phyloP scores from a whole-genome alignment of 805 yeast genomes.

The Hanseniaspora taiwanica region DNA sequence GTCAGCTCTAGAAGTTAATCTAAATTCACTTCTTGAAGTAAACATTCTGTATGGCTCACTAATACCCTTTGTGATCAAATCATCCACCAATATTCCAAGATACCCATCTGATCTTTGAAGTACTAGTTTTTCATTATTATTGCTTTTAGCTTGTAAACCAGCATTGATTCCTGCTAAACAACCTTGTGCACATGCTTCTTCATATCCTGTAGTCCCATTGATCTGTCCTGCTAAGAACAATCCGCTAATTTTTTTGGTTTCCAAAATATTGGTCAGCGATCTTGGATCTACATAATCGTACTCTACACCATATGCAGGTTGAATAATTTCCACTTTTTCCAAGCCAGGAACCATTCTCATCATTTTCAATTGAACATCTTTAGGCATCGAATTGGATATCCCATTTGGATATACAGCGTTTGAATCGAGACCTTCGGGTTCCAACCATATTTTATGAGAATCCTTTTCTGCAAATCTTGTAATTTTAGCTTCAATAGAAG shows the following conservation, averaged over 20 bases:
- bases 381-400: conserved; percentile 92
- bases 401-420: conserved; percentile 94
- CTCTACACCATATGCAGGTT: conserved; percentile 98
- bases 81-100: conserved; percentile 87
- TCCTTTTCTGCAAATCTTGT: conserved; percentile 65
- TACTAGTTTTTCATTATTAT: conserved; percentile 31
- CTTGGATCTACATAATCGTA: conserved; percentile 94
- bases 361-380: conserved; percentile 69
- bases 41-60: conserved; percentile 97
- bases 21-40: conserved; percentile 87
- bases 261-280: conserved; percentile 63
- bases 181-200: conserved; percentile 98
- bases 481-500: conserved; percentile 85
- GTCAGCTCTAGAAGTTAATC: conserved; percentile 82
- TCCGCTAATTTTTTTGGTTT: conserved; percentile 69
- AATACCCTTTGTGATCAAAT: conserved; percentile 87
- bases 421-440: conserved; percentile 87
- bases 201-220: conserved; percentile 97
- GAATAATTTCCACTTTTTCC: conserved; percentile 74
- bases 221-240: conserved; percentile 91
- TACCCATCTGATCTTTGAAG: conserved; percentile 75
- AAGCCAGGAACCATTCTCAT: conserved; percentile 75
- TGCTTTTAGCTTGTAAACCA: conserved; percentile 39
- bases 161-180: conserved; percentile 93
- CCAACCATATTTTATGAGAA: conserved; percentile 82